Conservation (phyloP, 352 stramenopile species). For the Phytophthora citricola region DNA sequence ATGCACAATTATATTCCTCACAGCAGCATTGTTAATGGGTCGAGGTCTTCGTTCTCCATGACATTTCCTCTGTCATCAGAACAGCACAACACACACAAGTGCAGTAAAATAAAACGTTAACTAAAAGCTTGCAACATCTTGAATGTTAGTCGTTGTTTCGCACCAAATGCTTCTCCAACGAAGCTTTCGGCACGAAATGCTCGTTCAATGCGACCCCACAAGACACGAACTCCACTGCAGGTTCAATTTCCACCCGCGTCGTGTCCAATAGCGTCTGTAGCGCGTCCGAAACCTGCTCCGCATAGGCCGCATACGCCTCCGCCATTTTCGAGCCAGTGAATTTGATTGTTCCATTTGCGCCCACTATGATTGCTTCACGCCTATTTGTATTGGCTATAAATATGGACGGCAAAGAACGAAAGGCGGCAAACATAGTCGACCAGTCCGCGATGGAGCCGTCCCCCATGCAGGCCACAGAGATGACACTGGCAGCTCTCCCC, state of each 20-base stretch:
- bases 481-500: constrained; percentile 3
- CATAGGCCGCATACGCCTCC: constrained; percentile 33
- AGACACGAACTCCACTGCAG: constrained; percentile 41
- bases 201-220: constrained; percentile 30
- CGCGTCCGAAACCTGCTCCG: constrained; percentile 27
- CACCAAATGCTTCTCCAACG: constrained; percentile 55
- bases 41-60: constrained; percentile 31
- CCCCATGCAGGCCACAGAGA: constrained; percentile 17
- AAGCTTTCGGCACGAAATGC: constrained; percentile 49
- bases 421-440: constrained; percentile 38
- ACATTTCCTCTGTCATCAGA: constrained; percentile 34
- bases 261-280: constrained; percentile 44
- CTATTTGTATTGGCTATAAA: constrained; percentile 10
- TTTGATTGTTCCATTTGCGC: constrained; percentile 51
- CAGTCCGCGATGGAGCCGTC: constrained; percentile 25
- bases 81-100: background rate
- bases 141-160: no score
- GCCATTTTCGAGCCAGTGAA: constrained; percentile 39
- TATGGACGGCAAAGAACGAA: constrained; percentile 6
- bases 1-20: constrained; percentile 11
- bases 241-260: constrained; percentile 42
- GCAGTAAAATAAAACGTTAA: constrained; percentile 4
- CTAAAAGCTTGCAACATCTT: background rate
- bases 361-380: constrained; percentile 15
- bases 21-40: constrained; percentile 30